Evolutionary conservation across 2,329 filamentous ascomycete species (phyloP), one percentile per base, ranked within the genome.

Genomic region (Alternaria viburni): DNA sequence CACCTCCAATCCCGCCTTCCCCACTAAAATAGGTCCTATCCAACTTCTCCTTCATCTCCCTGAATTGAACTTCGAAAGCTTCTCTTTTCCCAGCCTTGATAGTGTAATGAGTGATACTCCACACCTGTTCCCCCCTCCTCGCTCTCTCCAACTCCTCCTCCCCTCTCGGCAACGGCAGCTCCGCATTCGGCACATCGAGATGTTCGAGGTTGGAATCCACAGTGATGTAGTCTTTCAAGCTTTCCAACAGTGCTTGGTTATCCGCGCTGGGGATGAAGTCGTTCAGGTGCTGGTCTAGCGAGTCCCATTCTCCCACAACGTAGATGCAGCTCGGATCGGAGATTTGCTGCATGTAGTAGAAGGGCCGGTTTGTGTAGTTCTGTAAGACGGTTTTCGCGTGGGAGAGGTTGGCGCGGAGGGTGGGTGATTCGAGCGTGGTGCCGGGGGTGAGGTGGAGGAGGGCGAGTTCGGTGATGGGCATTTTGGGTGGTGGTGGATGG

Each of bases 281-380:
- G 2, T 79, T 70, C 59, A 78, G 70, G 55, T 86, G 84, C 55
- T 80, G 76, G 2, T 71, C 72, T 4, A 82, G 68, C 4, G 80
- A 83, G 2, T 79, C 73, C 84, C 83, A 86, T 62, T 78, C 79
- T 9, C 83, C 83, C 8, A 85, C 54, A 12, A 86, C 76, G 69
- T 84, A 85, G 9, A 79, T 30, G n/a, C 64, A 62, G 0, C 73
- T 68, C 0, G 81, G 79, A 62, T 85, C 80, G 58, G 86, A 81
- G n/a, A 81, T 49, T 54, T 85, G 82, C 21, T 80, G 77, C 41
- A 81, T 77, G 66, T 79, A 80, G 58, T 78, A 73, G 46, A 83
- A 82, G 0, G 72, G 63, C 23, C 78, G 74, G 1, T 71, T 69
- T 0, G 82, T 81, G 58, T 73, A 81, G 2, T 70, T 61, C 54